These are phyloP conservation scores for Rhexocercosporidium sp. DNA, from an alignment of 2,329 filamentous ascomycete species.

Conservation along the genomic window DNA sequence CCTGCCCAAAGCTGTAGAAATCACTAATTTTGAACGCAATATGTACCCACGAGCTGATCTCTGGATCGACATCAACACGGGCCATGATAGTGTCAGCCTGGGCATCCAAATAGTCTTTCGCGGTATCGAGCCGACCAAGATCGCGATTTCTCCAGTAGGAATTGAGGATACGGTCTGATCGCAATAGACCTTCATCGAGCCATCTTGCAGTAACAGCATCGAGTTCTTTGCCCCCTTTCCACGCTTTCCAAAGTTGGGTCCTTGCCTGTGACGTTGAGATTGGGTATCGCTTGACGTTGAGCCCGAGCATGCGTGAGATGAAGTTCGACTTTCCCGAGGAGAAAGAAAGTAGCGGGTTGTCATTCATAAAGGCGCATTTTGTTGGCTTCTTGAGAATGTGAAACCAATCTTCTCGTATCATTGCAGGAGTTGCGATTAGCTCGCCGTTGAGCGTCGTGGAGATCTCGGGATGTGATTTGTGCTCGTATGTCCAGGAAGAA, in stretches of 20 bases:
- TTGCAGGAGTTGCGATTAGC: conserved; percentile 55
- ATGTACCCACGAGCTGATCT: conserved; percentile 42
- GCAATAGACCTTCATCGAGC: conserved; percentile 52
- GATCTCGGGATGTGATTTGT: conserved; percentile 54
- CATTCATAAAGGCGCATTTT: conserved; percentile 50
- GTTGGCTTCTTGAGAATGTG: conserved; percentile 50
- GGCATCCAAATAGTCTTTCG: conserved; percentile 48
- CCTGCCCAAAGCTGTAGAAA: conserved; percentile 46
- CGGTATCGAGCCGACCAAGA: conserved; percentile 45
- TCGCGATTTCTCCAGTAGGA: conserved; percentile 48
- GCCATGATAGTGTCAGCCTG: conserved; percentile 43
- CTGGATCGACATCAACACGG: conserved; percentile 41
- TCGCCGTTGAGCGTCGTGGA: conserved; percentile 55
- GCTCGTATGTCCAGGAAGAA: conserved; percentile 53
- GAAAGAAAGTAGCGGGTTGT: conserved; percentile 57
- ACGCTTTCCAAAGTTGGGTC: conserved; percentile 52
- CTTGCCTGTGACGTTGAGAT: conserved; percentile 51
- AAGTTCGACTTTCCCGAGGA: conserved; percentile 40
- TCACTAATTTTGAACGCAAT: conserved; percentile 45
- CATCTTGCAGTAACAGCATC: conserved; percentile 52
- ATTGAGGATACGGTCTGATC: conserved; percentile 46
- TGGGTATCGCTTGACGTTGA: conserved; percentile 45
- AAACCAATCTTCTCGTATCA: conserved; percentile 55
- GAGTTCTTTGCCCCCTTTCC: conserved; percentile 50
- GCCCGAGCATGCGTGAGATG: conserved; percentile 43